These are phyloP conservation scores for Hibiscus tridactylites DNA, from an alignment of 345 rosid species.

Conservation along the genomic window DNA sequence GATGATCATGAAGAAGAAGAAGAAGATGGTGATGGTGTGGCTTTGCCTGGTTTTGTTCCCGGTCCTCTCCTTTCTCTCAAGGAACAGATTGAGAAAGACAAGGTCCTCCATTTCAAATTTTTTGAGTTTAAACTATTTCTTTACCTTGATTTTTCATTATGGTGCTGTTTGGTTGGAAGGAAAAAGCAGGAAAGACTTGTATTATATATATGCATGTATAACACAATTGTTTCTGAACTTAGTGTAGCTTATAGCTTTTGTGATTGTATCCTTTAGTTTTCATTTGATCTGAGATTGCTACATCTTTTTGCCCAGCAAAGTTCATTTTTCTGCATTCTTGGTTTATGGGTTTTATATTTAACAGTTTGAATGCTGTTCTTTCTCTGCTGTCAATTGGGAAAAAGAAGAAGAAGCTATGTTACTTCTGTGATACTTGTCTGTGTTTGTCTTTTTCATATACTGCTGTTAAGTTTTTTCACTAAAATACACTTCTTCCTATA, in stretches of 20 bases:
- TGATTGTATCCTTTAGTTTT: not conserved
- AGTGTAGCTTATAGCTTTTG: too few species aligned
- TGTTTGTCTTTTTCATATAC: too few species aligned
- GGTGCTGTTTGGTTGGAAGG: not conserved
- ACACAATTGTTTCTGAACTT: too few species aligned
- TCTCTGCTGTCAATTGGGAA: too few species aligned
- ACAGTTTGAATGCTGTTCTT: not conserved
- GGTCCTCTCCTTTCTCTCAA: constrained; percentile 51
- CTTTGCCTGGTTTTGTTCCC: constrained; percentile 36
- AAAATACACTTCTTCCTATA: too few species aligned
- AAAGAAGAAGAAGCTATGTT: too few species aligned
- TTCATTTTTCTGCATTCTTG: not conserved
- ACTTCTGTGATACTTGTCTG: not conserved
- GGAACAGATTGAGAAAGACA: constrained; percentile 53
- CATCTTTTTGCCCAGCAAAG: not conserved
- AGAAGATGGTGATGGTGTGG: constrained; percentile 17
- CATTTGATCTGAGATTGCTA: not conserved
- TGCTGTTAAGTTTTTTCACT: too few species aligned
- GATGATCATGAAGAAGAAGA: constrained; percentile 15
- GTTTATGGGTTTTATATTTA: not conserved
- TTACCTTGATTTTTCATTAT: not conserved
- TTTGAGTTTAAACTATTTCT: not conserved
- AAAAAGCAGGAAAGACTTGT: not conserved
- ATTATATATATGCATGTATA: not conserved
- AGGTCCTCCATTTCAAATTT: constrained; percentile 20